Evolutionary conservation across 2,329 filamentous ascomycete genomes (phyloP), one percentile per base, ranked within the genome.

Genomic region (Biscogniauxia marginata): DNA sequence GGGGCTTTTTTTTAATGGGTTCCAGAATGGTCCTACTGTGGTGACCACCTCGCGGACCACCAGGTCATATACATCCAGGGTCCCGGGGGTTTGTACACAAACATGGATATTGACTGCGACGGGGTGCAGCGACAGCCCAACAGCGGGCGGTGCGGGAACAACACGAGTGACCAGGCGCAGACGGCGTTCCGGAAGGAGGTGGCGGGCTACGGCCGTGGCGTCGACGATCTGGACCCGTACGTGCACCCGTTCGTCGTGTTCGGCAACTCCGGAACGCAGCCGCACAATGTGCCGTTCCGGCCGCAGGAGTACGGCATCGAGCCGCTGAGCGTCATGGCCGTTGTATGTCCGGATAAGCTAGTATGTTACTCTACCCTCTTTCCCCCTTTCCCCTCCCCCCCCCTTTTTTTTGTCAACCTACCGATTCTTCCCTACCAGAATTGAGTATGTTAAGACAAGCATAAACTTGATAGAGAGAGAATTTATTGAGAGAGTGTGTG

Each of bases 81-180:
- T 7, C 67, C 65, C 0, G 63, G 68, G 8, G 71, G 72, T 3
- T 67, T 74, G 21, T 72, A 83, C 48, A 76, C 75, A 7, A 79
- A 84, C 65, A 82, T 85, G 77, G 82, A 85, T 56, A 73, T 85
- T 46, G 83, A 85, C 70, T 86, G 83, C 61, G 82, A 85, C 57
- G 82, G 83, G 1, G 68, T 70, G 0, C 74, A 79, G 45, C 70
- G 73, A 3, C 71, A 71, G 2, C 52, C 69, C 13, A 71, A 76
- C 53, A 76, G 74, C 20, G 76, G 78, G 0, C 71, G 74, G 20
- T 84, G 81, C 60, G 73, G 67, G 25, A 70, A 70, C 16, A 77
- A 75, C 23, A 65, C 62, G 1, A 76, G 78, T 5, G 74, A 70
- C n/a, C 75, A 78, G 59, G 65, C 65, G 22, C 63, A 75, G 52